Base-by-base conservation (phyloP, 2,329 filamentous ascomycete genomes). In the Remersonia thermophila region DNA sequence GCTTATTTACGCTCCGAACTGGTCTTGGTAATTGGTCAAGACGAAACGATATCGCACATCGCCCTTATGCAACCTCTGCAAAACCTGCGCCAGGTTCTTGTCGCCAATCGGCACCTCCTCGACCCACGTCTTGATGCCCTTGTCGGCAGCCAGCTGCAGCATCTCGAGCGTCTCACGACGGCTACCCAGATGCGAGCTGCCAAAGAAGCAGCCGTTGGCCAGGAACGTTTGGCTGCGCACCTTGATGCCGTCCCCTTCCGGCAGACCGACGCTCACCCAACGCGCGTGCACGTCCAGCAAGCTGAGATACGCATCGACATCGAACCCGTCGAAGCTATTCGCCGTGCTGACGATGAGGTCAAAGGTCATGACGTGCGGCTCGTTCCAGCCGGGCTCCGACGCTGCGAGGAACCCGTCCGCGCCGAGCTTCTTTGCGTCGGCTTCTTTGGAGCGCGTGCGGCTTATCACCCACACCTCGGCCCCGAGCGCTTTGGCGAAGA, bases 201-300 rank as follows among this genome's bases (percentile, higher is more conserved):
- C 77, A 49, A 86, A 79, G 50, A 81, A 67, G 55, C 73, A 75
- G 29, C 84, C 84, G 59, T 89, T 93, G 46, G 59, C 59, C 41
- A 83, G 67, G 51, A 93, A 80, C 53, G 75, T 74, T 65, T 86
- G 80, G 34, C 81, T 78, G 60, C 73, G 77, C 47, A 91, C 68
- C 37, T 67, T 61, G 39, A 83, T 74, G 9, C 83, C 74, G 30
- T 79, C 75, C 43, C 83, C 80, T 54, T 86, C 82, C 3, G 83
- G 83, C 52, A 91, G 67, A 29, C 83, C 83, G 36, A 89, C 81
- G 51, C 72, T 82, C 56, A 89, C 73, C 74, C 82, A 91, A 53
- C 70, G 72, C 40, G 80, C 83, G 61, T 86, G 82, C 39, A 89
- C 77, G 59, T 89, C 85, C 55, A 93, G 71, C 50, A 86, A 71